Evolutionary conservation across 495 filamentous ascomycete species (phyloP), one percentile per base, ranked within the genome.

Genomic region (Letharia columbiana): DNA sequence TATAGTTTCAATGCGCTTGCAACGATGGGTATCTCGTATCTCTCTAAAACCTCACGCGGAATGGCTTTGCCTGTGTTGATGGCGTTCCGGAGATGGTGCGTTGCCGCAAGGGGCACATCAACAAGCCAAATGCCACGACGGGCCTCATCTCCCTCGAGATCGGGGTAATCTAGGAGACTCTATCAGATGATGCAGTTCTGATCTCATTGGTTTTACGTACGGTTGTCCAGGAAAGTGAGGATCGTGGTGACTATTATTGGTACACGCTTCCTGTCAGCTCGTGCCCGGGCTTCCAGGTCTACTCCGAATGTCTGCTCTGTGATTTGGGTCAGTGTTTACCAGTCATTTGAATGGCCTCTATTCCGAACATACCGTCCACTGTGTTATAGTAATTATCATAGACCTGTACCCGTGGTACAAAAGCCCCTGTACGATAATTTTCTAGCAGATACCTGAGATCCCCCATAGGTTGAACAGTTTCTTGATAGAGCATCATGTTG

Each of bases 351-450:
- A 44, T 23, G 23, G n/a, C 28, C 28, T 41, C 17, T 28, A 28
- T 3, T 56, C 18, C 23, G 28, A 23, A 47, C 73, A 65, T 74
- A 87, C 84, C 86, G 78, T 96, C 94, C 11, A 96, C 92, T 59
- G 89, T 91, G 70, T 96, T 96, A 77, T 99, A 99, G 77, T 99
- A 99, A 76, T 96, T 98, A 78, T 99, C 94, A 76, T 98, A 99
- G 6, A 87, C 84, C 61, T 92, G 87, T n/a, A 98, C 93, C 68
- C 84, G 92, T 11, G 94, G 94, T 20, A 89, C 82, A 76, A 95
- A 99, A 58, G 86, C 88, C 60, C 94, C 94, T 31, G 94, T 99
- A 45, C 94, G 87, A 74, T 99, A 98, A 74, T 92, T 97, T 78
- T 98, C 95, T n/a, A 99, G 81, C 64, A 99, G 82, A 71, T 98